Base-by-base conservation (phyloP, 2,329 filamentous ascomycete species). In the Epicoccum nigrum region DNA sequence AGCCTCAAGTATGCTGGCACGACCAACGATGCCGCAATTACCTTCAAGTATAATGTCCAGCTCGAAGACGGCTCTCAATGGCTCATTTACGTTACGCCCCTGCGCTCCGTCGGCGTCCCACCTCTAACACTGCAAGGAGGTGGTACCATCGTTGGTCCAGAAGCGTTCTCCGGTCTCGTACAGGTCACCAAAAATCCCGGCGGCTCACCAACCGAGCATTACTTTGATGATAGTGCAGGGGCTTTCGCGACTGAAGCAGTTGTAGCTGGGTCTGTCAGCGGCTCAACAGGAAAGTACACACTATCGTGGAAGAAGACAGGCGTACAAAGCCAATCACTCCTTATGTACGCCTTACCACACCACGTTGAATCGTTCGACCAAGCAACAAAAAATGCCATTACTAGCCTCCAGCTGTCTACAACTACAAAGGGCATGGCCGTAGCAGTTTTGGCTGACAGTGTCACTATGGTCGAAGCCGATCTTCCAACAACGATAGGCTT, bases 261-360 rank as follows among this genome's bases (percentile, higher is more conserved):
- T 3, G 76, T 77, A 0, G 74, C 78, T 28, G 85, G 82, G 3
- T 76, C 76, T 0, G 62, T 65, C 27, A 54, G 60, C 25, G 69
- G 62, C 2, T 33, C 41, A 9, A 76, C 76, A 9, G 93, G 90
- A 9, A 85, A 80, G 9, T 99, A 97, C 70, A 85, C 77, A 0
- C 82, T 97, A 43, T 74, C 76, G 0, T 97, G 89, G 78, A 73
- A 77, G 16, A 94, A 90, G 66, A 82, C 77, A 0, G 94, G 93
- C 5, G 77, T 87, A 23, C 34, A 51, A 12, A 52, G 40, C 27
- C 56, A 83, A 28, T 81, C 79, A 2, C 77, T 96, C 35, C 78
- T 94, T 58, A 95, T 96, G 88, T 97, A 89, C 69, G 92, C 92
- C 15, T 77, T 99, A 43, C 91, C 93, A 31, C 94, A 99, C 72